phyloP scores from a whole-genome alignment of 192 early-diverging fungal species.

The Phycomyces nitens region DNA sequence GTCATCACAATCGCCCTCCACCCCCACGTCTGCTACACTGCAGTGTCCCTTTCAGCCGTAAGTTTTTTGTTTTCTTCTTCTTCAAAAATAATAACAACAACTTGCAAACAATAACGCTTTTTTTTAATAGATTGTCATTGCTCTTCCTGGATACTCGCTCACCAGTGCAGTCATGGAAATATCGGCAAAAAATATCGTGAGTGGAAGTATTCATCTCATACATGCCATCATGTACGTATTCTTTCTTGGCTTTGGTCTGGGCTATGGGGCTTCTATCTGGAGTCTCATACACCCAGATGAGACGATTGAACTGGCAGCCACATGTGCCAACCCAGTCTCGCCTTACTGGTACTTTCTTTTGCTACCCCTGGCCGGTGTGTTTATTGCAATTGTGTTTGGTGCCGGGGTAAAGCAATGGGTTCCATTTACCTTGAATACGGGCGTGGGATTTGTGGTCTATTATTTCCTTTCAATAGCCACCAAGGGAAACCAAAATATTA shows the following conservation, averaged over 20 bases:
- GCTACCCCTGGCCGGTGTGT: constrained; percentile 36
- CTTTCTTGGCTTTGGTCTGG: constrained; percentile 72
- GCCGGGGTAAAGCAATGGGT: constrained; percentile 61
- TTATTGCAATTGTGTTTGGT: constrained; percentile 55
- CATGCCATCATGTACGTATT: constrained; percentile 77
- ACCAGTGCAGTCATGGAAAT: constrained; percentile 87
- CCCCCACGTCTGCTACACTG: constrained; percentile 59
- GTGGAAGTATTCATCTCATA: constrained; percentile 81
- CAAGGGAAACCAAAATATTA: constrained; percentile 42
- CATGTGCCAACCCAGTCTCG: constrained; percentile 19
- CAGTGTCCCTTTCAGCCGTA: constrained; percentile 57
- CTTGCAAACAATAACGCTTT: background rate
- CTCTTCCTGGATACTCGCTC: constrained; percentile 72
- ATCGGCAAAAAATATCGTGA: constrained; percentile 81
- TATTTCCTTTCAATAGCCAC: constrained; percentile 57
- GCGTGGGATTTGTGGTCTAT: constrained; percentile 66
- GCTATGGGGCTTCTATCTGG: constrained; percentile 38
- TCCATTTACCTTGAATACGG: constrained; percentile 60
- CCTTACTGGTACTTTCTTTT: constrained; percentile 43
- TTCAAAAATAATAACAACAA: constrained; percentile 2
- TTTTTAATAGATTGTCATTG: constrained; percentile 40
- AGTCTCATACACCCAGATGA: constrained; percentile 3
- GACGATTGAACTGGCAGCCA: constrained; percentile 15
- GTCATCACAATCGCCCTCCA: constrained; percentile 58
- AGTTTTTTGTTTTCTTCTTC: background rate